Percentiles rank a stretch among this genome's conserved stretches.
Evolutionary conservation across 164 flowering plant genomes (phyloP).

Genomic region (Stephania japonica): DNA sequence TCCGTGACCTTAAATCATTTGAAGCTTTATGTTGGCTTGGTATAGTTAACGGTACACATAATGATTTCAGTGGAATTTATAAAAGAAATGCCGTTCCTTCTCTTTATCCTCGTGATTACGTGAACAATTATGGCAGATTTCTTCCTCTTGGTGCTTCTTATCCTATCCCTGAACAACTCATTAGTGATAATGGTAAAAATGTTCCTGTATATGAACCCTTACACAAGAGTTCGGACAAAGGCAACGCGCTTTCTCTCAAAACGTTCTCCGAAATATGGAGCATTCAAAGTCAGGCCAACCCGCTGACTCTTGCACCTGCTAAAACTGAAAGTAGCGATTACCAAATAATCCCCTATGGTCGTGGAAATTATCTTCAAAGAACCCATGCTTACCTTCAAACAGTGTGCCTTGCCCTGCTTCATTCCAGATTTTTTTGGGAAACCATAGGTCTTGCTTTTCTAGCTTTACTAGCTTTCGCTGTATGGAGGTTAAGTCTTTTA

Average conservation of each 20-base stretch:
- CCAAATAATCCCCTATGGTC: no score
- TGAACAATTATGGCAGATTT: neutral
- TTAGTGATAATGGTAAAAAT: neutral
- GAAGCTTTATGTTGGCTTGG: constrained; percentile 11
- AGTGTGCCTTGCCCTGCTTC: neutral
- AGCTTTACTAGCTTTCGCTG: constrained; percentile 8
- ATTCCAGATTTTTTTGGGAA: no score
- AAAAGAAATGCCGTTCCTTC: neutral
- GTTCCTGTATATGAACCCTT: neutral
- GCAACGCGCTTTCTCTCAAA: neutral
- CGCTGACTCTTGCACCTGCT: no score
- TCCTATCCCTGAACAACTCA: neutral
- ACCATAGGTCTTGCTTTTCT: neutral
- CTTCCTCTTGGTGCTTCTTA: neutral
- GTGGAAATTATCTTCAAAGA: no score
- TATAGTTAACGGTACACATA: neutral
- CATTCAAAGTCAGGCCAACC: no score
- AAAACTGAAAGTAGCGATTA: no score
- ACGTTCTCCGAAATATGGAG: no score
- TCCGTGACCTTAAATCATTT: constrained; percentile 19
- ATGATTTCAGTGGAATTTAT: neutral
- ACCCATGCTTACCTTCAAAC: no score
- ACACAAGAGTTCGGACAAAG: neutral
- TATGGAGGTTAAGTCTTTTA: constrained; percentile 3
- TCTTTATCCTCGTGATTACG: neutral